A percentile compares a stretch with the other conserved stretches of the same genome.
Conservation (phyloP, 2,329 filamentous ascomycete genomes). For the Xylariaceae sp. region DNA sequence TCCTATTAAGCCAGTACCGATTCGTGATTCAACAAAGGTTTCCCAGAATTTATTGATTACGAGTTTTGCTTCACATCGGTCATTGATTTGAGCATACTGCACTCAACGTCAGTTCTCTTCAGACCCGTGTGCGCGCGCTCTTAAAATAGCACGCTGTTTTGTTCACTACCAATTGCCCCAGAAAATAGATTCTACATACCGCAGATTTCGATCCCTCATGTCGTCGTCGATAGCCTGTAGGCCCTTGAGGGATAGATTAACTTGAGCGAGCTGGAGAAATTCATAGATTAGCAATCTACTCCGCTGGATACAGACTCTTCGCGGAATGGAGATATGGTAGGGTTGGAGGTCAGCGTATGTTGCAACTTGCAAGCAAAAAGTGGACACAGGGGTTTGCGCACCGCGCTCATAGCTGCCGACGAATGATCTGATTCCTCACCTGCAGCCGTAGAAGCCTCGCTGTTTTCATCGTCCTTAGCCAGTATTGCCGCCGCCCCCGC, state of each 20-base stretch:
- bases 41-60: conserved; percentile 7
- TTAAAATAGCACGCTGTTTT: no score
- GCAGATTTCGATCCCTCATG: conserved; percentile 52
- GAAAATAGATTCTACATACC: conserved; percentile 26
- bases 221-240: conserved; percentile 53
- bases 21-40: background rate
- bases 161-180: background rate
- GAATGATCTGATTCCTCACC: conserved; percentile 61
- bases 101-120: conserved; percentile 17
- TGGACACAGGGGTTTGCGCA: conserved; percentile 51
- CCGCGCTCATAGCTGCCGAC: conserved; percentile 63
- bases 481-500: conserved; percentile 47
- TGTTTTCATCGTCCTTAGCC: conserved; percentile 38
- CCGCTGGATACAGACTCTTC: conserved; percentile 1
- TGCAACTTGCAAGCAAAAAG: conserved; percentile 33
- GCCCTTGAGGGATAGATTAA: conserved; percentile 43
- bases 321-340: background rate
- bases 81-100: conserved; percentile 37
- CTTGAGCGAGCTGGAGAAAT: conserved; percentile 41
- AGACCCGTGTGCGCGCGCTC: no score
- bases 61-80: conserved; percentile 27
- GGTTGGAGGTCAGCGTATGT: conserved; percentile 22
- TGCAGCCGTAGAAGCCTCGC: conserved; percentile 41
- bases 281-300: conserved; percentile 21
- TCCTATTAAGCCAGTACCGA: background rate